phyloP scores from a whole-genome alignment of 2,329 filamentous ascomycete genomes.

The Aureobasidium subglaciale region DNA sequence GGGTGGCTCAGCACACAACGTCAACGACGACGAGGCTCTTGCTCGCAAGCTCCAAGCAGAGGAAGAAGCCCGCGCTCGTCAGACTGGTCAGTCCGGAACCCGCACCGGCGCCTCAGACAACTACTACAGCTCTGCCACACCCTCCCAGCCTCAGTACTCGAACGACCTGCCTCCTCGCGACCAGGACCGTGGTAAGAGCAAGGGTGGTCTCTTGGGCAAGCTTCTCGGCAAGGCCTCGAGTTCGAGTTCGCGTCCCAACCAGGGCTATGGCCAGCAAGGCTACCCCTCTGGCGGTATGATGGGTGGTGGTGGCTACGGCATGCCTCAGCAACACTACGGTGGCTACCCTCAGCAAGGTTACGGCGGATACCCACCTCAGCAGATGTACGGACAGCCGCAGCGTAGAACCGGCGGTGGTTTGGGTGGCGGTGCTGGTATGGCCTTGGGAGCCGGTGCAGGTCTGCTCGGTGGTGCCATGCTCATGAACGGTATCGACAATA shows the following conservation, averaged over 20 bases:
- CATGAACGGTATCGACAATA: slow-evolving; percentile 53
- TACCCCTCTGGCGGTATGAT: slow-evolving; percentile 24
- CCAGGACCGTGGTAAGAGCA: slow-evolving; percentile 34
- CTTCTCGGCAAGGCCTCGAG: slow-evolving; percentile 41
- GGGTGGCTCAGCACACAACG: slow-evolving; percentile 19
- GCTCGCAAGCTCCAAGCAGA: slow-evolving; percentile 76
- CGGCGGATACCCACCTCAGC: slow-evolving; percentile 24
- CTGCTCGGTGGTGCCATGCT: slow-evolving; percentile 70
- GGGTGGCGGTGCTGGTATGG: slow-evolving; percentile 66
- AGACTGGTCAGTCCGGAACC: slow-evolving; percentile 24
- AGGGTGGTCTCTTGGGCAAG: slow-evolving; percentile 46
- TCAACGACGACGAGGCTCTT: slow-evolving; percentile 63
- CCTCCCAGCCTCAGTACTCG: slow-evolving; percentile 22
- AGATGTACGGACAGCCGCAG: slow-evolving; percentile 30
- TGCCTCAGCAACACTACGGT: slow-evolving; percentile 24
- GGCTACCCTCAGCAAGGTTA: slow-evolving; percentile 21
- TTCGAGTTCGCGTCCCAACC: slow-evolving; percentile 15
- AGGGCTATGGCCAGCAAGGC: slow-evolving; percentile 19
- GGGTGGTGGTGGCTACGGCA: slow-evolving; percentile 11
- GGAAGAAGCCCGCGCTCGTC: slow-evolving; percentile 56
- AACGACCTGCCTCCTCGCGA: slow-evolving; percentile 28
- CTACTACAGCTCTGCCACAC: slow-evolving; percentile 37
- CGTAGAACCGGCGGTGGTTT: slow-evolving; percentile 45
- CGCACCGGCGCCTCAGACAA: slow-evolving; percentile 38
- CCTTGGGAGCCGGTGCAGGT: slow-evolving; percentile 67